phyloP scores from a whole-genome alignment of 495 filamentous ascomycete species.

The Arthonia radiata region DNA sequence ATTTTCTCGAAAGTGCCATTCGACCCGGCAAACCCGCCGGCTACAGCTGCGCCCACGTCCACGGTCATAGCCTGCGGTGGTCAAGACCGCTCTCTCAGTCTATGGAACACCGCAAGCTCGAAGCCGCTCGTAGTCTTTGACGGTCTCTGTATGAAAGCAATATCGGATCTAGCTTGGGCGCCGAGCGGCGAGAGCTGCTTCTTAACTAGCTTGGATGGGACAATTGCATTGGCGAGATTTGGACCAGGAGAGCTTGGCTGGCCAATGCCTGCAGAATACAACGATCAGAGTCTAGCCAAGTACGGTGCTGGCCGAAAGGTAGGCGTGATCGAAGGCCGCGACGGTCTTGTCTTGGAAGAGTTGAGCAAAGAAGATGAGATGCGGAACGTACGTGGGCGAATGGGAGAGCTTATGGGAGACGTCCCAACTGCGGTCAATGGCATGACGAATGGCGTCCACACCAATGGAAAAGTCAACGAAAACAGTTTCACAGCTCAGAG shows the following conservation, averaged over 20 bases:
- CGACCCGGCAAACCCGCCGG: conserved; percentile 17
- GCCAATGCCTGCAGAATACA: conserved; percentile 55
- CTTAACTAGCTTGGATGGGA: conserved; percentile 66
- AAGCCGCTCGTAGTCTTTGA: conserved; percentile 70
- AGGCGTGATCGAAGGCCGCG: conserved; percentile 73
- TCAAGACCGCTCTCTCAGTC: conserved; percentile 79
- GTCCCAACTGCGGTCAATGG: conserved; percentile 6
- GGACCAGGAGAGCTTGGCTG: conserved; percentile 50
- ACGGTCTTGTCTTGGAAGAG: conserved; percentile 68
- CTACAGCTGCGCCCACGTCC: conserved; percentile 29
- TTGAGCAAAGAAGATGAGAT: conserved; percentile 75
- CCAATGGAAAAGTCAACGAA: conserved; percentile 20
- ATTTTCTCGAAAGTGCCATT: conserved; percentile 53
- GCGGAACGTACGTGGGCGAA: conserved; percentile 70
- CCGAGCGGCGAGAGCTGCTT: conserved; percentile 77
- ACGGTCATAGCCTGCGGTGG: conserved; percentile 93
- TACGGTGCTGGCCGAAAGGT: conserved; percentile 70
- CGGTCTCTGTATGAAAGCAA: conserved; percentile 68
- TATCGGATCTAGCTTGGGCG: conserved; percentile 85
- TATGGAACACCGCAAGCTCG: conserved; percentile 93
- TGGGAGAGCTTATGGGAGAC: conserved; percentile 96
- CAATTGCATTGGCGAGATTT: conserved; percentile 51
- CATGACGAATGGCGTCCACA: conserved; percentile 4
- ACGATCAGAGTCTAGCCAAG: conserved; percentile 75
- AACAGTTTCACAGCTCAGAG: conserved; percentile 2